Base-by-base conservation (phyloP, 2,329 filamentous ascomycete species). In the Fusarium lateritium region DNA sequence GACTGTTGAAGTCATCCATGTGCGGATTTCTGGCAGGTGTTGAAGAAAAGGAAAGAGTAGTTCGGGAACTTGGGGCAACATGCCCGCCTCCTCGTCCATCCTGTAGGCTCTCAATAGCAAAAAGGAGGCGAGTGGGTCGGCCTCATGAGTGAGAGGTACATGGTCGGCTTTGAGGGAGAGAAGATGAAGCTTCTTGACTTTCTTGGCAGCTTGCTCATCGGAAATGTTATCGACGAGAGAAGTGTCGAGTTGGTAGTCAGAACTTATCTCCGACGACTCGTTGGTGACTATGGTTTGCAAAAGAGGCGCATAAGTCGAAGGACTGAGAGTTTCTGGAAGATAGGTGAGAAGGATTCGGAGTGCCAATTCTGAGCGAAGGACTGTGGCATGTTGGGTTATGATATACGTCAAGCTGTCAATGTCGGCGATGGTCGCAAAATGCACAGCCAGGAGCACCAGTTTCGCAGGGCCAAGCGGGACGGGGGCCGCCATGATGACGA, bases 311-410 rank as follows among this genome's bases (percentile, higher is more conserved):
- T 94, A 94, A 45, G 83, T 77, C n/a, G 79, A 79, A 7, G 93
- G 89, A 7, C 86, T 86, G 7, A 89, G 76, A 43, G 86, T 90
- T 78, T 95, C 92, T 26, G 94, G 93, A 2, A 97, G 84, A 75
- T 91, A 93, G 21, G 91, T 93, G 45, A 97, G 85, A 22, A 97
- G 80, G 54, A 96, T 89, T 44, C 91, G 89, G 60, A 96, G 83
- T 24, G 93, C 76, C 15, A 94, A 81, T 58, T 92, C 88, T 44
- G 86, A 85, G 28, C 86, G 83, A 56, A 96, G 82, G 38, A 90
- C 84, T 56, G 85, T 81, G 54, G 80, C 79, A 71, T 92, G 82
- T 39, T 83, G 81, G 22, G 85, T 82, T 53, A 88, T 84, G 65
- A 96, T 82, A 54, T 82, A 83, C 58, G 86, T 84, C 62, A 96